Conservation (phyloP, 2,329 filamentous ascomycete genomes). For the Colletotrichum theobromicola region DNA sequence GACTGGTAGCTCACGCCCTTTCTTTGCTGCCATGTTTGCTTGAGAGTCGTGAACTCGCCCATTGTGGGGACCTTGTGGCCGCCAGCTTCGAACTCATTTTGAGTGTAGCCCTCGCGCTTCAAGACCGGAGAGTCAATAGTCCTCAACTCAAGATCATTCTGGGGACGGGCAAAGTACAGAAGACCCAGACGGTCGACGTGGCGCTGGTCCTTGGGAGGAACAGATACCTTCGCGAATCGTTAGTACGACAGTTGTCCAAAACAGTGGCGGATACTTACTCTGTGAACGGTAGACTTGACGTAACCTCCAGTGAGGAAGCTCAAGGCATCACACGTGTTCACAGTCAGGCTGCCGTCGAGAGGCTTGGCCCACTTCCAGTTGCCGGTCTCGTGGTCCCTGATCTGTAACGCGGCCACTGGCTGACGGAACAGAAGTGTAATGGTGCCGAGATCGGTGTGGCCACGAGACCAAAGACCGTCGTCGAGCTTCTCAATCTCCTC, state of each 20-base stretch:
- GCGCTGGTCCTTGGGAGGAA: conserved; percentile 44
- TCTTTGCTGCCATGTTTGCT: conserved; percentile 42
- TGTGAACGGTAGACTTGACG: conserved; percentile 46
- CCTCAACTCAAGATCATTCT: conserved; percentile 41
- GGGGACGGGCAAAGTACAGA: conserved; percentile 54
- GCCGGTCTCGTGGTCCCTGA: conserved; percentile 49
- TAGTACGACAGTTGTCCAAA: not conserved
- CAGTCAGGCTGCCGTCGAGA: conserved; percentile 54
- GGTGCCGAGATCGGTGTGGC: conserved; percentile 62
- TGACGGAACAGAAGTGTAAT: conserved; percentile 64
- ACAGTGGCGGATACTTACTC: conserved; percentile 24
- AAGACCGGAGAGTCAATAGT: conserved; percentile 43
- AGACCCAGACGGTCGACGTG: conserved; percentile 53
- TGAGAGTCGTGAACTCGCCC: conserved; percentile 41
- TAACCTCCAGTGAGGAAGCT: conserved; percentile 54
- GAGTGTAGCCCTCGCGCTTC: conserved; percentile 33
- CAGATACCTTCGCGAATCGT: conserved; percentile 30
- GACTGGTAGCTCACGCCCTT: conserved; percentile 30
- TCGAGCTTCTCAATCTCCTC: conserved; percentile 52
- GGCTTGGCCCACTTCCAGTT: conserved; percentile 57
- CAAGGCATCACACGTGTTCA: conserved; percentile 55
- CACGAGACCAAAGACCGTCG: conserved; percentile 46
- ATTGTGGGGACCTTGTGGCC: conserved; percentile 35
- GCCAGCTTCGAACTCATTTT: conserved; percentile 43
- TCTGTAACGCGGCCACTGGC: conserved; percentile 62